A percentile compares a stretch with the other conserved stretches of the same genome.
These are phyloP conservation scores for Acanthochlamys bracteata DNA, from an alignment of 106 monocot genomes.

Conservation along the genomic window DNA sequence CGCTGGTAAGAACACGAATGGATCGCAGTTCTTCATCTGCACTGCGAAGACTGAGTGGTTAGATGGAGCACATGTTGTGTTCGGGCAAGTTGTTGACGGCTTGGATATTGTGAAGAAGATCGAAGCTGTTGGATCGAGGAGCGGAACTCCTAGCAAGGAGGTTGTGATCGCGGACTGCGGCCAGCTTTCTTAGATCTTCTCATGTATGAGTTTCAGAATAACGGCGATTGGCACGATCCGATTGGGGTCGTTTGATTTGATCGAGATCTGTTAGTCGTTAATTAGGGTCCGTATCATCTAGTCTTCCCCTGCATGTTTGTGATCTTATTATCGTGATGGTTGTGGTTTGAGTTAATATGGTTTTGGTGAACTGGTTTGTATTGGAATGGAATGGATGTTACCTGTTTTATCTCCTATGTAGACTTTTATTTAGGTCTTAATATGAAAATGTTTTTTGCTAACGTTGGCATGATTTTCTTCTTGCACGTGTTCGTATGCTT, in stretches of 20 bases:
- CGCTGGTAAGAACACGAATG: constrained; percentile 69
- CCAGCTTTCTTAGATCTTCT: constrained; percentile 24
- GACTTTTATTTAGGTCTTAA: too few relatives aligned
- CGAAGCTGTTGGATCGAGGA: constrained; percentile 42
- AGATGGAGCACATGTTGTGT: constrained; percentile 71
- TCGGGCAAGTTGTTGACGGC: constrained; percentile 61
- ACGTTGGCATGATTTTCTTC: too few relatives aligned
- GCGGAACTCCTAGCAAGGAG: constrained; percentile 29
- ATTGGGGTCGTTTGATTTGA: neutral
- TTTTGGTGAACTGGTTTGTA: too few relatives aligned
- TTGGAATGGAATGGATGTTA: too few relatives aligned
- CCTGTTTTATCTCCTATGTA: too few relatives aligned
- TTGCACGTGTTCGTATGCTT: too few relatives aligned
- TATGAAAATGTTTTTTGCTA: too few relatives aligned
- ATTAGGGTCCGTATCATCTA: neutral
- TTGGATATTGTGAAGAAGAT: constrained; percentile 39
- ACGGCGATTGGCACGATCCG: too few relatives aligned
- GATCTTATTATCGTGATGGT: neutral
- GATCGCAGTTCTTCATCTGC: constrained; percentile 88
- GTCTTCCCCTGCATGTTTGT: neutral
- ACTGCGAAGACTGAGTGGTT: constrained; percentile 52
- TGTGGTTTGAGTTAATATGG: neutral
- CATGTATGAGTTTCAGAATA: neutral
- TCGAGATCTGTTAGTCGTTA: neutral
- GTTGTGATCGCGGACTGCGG: constrained; percentile 52